A percentile compares a stretch with the other conserved stretches of the same genome.
Evolutionary conservation across 23 red algal species (phyloP).

Genomic region (Chondrus crispus): DNA sequence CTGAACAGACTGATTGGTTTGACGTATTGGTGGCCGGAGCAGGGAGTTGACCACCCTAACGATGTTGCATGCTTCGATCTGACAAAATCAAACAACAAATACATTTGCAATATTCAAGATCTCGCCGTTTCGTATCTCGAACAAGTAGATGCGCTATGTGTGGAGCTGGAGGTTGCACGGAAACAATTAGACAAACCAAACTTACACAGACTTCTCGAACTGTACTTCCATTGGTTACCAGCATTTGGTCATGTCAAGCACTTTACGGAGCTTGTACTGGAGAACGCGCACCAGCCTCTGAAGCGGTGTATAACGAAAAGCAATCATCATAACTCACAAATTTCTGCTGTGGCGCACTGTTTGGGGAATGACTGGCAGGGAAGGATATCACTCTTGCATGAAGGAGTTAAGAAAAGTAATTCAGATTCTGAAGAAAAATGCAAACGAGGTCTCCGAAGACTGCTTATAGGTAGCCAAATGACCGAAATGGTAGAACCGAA

Average conservation of each 20-base stretch:
- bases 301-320: too few species aligned
- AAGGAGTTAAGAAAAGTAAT: too few species aligned
- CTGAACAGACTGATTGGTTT: not conserved
- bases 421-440: too few species aligned
- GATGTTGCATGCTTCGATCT: not conserved
- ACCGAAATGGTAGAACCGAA: too few species aligned
- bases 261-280: too few species aligned
- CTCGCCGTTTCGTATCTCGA: not conserved
- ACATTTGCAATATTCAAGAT: not conserved
- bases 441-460: too few species aligned
- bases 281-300: too few species aligned
- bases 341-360: not conserved
- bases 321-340: not conserved
- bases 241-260: not conserved
- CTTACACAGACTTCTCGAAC: not conserved
- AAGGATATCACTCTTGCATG: not conserved
- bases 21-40: not conserved
- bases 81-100: not conserved
- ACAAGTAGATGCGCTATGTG: not conserved
- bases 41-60: not conserved
- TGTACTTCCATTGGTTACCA: not conserved
- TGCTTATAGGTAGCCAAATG: too few species aligned
- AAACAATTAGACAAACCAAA: not conserved
- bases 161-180: not conserved
- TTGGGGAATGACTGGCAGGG: not conserved